Evolutionary conservation across 1,284 basidiomycete species (phyloP).

Genomic region (Trichosporon ovoides): DNA sequence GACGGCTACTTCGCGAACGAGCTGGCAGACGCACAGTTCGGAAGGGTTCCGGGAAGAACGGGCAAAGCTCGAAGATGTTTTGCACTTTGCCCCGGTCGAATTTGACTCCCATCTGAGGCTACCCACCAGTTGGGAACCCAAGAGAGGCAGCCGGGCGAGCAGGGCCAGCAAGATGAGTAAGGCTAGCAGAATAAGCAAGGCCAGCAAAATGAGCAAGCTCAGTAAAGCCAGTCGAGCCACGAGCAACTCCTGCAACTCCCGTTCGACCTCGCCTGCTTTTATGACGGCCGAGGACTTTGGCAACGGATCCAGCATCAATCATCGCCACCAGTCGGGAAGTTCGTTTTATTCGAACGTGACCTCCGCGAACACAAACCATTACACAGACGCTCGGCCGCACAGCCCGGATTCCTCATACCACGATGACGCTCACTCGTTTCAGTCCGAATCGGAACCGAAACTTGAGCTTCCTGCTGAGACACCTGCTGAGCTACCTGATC

Average conservation of each 20-base stretch:
- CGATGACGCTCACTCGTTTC: neutral
- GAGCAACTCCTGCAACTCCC: neutral
- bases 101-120: neutral
- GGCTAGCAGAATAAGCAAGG: neutral
- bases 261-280: neutral
- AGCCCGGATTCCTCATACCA: neutral
- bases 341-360: neutral
- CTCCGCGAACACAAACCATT: neutral
- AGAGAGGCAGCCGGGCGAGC: neutral
- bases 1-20: neutral
- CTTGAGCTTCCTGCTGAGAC: no score
- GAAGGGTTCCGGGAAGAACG: neutral
- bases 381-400: neutral
- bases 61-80: neutral
- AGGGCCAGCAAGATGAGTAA: neutral
- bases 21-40: conserved; percentile 1
- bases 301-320: neutral
- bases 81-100: neutral
- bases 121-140: neutral
- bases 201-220: neutral
- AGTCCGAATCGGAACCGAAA: neutral
- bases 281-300: neutral
- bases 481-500: neutral
- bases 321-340: neutral
- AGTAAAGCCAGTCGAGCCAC: neutral